Evolutionary conservation across 2,329 filamentous ascomycete genomes (phyloP), one percentile per base, ranked within the genome.

Genomic region (Fusarium sp.): DNA sequence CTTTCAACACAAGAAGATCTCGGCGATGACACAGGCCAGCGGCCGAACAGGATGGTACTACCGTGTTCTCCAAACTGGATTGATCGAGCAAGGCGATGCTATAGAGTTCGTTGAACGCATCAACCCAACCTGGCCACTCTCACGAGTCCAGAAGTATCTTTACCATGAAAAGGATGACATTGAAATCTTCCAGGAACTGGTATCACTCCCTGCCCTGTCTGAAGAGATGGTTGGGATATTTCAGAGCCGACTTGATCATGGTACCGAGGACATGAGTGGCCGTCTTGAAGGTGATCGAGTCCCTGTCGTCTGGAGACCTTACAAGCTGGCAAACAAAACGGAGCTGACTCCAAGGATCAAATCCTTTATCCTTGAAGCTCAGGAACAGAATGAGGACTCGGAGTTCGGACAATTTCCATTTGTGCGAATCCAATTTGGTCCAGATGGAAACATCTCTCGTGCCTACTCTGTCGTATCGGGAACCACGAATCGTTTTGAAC

Each of bases 31-130:
- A 15, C 71, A 74, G 63, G 56, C 55, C 4, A 75, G 49, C 17
- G 73, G 73, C 5, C 52, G 73, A 2, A 74, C 70, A 0, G 73
- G 73, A 1, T 75, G 73, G 73, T 74, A 74, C 18, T 74, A 72
- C 10, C 71, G 71, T 11, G 71, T 74, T 31, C 33, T 74, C 2
- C 42, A 71, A 6, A 66, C 66, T 6, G 70, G 70, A 8, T 42
- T 60, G 0, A 59, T 72, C 9, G 44, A 73, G 5, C 52, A 52
- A 17, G 64, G 69, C 15, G 69, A 70, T 14, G 28, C 39, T 4
- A 48, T 72, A 11, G 22, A 72, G 7, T 47, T 72, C 12, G 28
- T 52, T 7, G 55, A 73, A n/a, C 65, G 70, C 6, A 66, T 65
- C 3, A 63, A 72, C 12, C 58, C 69, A 12, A 52, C 58, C 13